Base-by-base conservation (phyloP, 768 basidiomycete genomes). In the Phylloporus rhodoxanthus region DNA sequence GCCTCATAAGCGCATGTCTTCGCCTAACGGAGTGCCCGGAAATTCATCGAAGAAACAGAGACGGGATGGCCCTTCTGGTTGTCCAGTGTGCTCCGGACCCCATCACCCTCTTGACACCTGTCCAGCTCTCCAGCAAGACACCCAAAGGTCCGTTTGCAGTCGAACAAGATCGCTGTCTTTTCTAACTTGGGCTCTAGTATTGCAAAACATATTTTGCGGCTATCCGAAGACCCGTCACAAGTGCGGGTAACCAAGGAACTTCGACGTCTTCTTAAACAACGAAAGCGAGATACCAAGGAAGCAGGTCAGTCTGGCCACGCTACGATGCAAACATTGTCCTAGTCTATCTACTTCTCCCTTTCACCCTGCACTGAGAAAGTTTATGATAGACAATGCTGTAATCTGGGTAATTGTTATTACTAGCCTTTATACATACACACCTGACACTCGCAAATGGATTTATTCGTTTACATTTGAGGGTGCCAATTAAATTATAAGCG, bases 31-130 rank as follows among this genome's bases (percentile, higher is more conserved):
- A 26, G n/a, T 49, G 7, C 59, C 55, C 5, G 68, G 65, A 45
- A 54, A 57, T 33, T 40, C 47, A 14, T 36, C 61, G 48, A 77
- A 78, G 66, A 76, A 74, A 58, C 56, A 68, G 8, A 73, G 71
- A 50, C 55, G 68, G 6, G 43, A 45, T 15, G 54, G 4, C 17
- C 32, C 21, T 5, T 33, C 46, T 21, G 20, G 54, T 19, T 87
- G 85, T 53, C 59, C 66, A 4, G 67, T 85, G 34, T 87, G 86
- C 37, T 56, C 54, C 25, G 53, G 66, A 4, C 68, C 75, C 34
- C 62, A 66, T 34, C 82, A 84, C 62, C 51, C 70, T 19, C 53
- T 78, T 9, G 73, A 77, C 59, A 71, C 75, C 23, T 90, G 87
- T 58, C 77, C 82, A 14, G 58, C 78, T 20, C 73, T 84, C 3